These are phyloP conservation scores for Raddia guianensis DNA, from an alignment of 176 grass and related monocot species.

Conservation along the genomic window DNA sequence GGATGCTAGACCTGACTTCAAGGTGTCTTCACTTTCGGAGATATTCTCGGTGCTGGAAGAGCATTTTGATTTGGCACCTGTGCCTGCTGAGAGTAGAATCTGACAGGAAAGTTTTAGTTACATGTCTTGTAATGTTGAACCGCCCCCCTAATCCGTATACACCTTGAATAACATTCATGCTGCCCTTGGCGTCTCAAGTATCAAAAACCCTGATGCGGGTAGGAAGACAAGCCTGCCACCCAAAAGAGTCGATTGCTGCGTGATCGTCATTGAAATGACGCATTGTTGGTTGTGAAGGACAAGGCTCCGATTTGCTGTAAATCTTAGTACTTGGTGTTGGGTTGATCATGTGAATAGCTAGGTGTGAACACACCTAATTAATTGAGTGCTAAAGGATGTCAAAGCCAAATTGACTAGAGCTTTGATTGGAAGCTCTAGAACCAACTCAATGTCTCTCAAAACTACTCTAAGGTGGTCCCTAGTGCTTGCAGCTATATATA, in stretches of 20 bases:
- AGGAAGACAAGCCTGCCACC: not conserved
- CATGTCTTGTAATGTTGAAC: slow-evolving; percentile 1
- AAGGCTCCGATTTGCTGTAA: too few relatives aligned
- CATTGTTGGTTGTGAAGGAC: not conserved
- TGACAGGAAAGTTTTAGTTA: slow-evolving; percentile 23
- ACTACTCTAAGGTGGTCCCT: too few relatives aligned
- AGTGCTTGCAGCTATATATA: too few relatives aligned
- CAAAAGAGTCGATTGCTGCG: not conserved
- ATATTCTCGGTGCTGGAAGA: slow-evolving; percentile 56
- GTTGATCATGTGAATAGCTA: too few relatives aligned
- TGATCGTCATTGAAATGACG: not conserved
- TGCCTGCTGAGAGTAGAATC: slow-evolving; percentile 43
- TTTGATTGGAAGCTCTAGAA: too few relatives aligned
- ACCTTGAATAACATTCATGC: slow-evolving; percentile 32
- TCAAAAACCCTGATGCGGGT: not conserved
- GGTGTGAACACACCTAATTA: too few relatives aligned
- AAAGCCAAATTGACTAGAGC: too few relatives aligned
- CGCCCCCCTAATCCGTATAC: not conserved
- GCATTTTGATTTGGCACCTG: slow-evolving; percentile 63
- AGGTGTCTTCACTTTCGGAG: slow-evolving; percentile 71
- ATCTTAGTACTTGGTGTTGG: too few relatives aligned
- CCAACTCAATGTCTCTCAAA: too few relatives aligned
- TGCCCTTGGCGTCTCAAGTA: slow-evolving; percentile 26
- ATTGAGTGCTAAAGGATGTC: too few relatives aligned
- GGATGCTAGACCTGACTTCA: slow-evolving; percentile 78